Conservation (phyloP, 371 early-diverging fungal genomes). For the Mucor racemosus region DNA sequence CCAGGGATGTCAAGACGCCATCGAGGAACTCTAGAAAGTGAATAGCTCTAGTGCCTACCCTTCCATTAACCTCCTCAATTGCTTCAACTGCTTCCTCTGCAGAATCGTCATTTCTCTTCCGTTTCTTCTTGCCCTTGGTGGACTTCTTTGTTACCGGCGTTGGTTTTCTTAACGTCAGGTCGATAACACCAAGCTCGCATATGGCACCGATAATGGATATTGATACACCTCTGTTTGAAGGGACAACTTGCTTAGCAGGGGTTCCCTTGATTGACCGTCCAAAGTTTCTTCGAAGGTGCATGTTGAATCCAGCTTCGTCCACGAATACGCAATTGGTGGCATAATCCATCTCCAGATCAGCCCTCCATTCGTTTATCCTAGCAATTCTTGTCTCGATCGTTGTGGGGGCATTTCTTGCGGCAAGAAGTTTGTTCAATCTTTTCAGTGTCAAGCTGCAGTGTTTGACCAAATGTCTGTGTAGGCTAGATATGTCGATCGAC, state of each 20-base stretch:
- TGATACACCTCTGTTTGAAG: slow-evolving; percentile 12
- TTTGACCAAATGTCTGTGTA: slow-evolving; percentile 1
- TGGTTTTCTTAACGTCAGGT: slow-evolving; percentile 17
- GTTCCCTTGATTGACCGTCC: slow-evolving; percentile 15
- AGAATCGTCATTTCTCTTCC: slow-evolving; percentile 8
- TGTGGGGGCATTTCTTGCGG: slow-evolving; percentile 5
- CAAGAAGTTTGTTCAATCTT: slow-evolving; percentile 2
- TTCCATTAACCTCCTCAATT: not conserved
- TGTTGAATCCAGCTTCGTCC: slow-evolving; percentile 24
- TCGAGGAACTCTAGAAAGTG: too few relatives aligned
- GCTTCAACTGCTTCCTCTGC: too few relatives aligned
- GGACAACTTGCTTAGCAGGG: slow-evolving; percentile 18
- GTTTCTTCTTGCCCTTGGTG: slow-evolving; percentile 13
- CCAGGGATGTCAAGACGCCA: too few relatives aligned
- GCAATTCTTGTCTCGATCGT: slow-evolving; percentile 5
- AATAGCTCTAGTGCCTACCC: not conserved
- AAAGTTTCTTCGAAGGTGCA: slow-evolving; percentile 19
- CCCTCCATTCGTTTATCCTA: slow-evolving; percentile 13
- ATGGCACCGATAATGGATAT: slow-evolving; percentile 20
- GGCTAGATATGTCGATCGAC: slow-evolving; percentile 9
- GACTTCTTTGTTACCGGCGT: slow-evolving; percentile 16
- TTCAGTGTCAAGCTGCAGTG: slow-evolving; percentile 12
- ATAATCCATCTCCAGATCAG: slow-evolving; percentile 8
- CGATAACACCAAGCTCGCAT: slow-evolving; percentile 11
- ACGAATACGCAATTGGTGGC: slow-evolving; percentile 19